phyloP scores from a whole-genome alignment of 768 basidiomycete species.

The Amanita molliuscula region DNA sequence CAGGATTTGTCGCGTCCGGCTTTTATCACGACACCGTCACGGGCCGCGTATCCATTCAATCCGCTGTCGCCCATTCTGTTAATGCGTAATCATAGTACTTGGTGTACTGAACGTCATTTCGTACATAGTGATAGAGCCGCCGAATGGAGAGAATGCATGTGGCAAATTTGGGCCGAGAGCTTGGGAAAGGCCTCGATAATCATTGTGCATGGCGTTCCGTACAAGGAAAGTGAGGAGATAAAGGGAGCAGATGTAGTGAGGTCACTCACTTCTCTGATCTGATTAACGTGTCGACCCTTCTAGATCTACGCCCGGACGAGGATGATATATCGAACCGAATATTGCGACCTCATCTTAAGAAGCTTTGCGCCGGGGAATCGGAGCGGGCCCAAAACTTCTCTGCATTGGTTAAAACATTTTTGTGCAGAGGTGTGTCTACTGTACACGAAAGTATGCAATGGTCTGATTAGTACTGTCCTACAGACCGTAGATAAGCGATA shows the following conservation, averaged over 20 bases:
- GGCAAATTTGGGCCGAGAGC: slow-evolving; percentile 51
- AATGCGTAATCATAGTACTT: slow-evolving; percentile 34
- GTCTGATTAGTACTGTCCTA: not conserved
- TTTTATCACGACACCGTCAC: slow-evolving; percentile 15
- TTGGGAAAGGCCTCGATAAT: slow-evolving; percentile 23
- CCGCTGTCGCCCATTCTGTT: slow-evolving; percentile 35
- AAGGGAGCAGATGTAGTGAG: not conserved
- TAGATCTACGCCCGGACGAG: slow-evolving; percentile 34
- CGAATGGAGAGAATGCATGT: slow-evolving; percentile 59
- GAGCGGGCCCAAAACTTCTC: slow-evolving; percentile 25
- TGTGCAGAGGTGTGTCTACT: slow-evolving; percentile 34
- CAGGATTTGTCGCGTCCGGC: slow-evolving; percentile 6
- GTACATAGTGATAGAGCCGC: slow-evolving; percentile 29
- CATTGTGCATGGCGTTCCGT: not conserved
- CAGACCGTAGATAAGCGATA: slow-evolving; percentile 4
- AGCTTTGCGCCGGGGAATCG: slow-evolving; percentile 21
- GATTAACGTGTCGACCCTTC: slow-evolving; percentile 19
- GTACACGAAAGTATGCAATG: not conserved
- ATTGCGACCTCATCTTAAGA: slow-evolving; percentile 39
- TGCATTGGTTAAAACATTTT: slow-evolving; percentile 47
- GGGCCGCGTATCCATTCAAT: slow-evolving; percentile 26
- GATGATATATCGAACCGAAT: slow-evolving; percentile 38
- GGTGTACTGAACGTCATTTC: slow-evolving; percentile 55
- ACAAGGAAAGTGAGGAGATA: not conserved
- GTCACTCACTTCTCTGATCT: not conserved